Base-by-base conservation (phyloP, 2,329 filamentous ascomycete species). In the Pseudogymnoascus sp. region DNA sequence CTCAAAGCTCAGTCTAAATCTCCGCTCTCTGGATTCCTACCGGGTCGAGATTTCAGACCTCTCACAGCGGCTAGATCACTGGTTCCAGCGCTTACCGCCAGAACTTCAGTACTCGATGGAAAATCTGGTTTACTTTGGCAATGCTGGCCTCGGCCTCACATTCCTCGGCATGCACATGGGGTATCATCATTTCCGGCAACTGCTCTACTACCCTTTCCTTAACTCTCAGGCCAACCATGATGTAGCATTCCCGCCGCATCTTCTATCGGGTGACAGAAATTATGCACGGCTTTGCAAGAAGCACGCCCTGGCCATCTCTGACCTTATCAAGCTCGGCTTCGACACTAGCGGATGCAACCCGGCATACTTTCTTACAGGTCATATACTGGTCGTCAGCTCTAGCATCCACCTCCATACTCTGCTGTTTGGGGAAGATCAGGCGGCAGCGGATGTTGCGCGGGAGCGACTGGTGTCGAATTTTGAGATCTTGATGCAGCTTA, bases 201-300 rank as follows among this genome's bases (percentile, higher is more conserved):
- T 80, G n/a, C 74, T 81, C 3, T 79, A 76, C 68, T 80, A 78
- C 64, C 76, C 75, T 45, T 80, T 77, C 66, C 72, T 80, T 0
- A 73, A 75, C 60, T 68, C 71, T n/a, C 67, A 42, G 39, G 5
- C 39, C 39, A 12, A 42, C 16, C 39, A 21, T 16, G 39, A 42
- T 42, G 70, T 26, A 65, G 65, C 5, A 60, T 63, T 12, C 26
- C 16, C 18, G 16, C 16, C 39, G 12, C 39, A 21, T 60, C 42
- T 8, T 47, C 67, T 10, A 60, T 64, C 6, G 64, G 64, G 16
- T 65, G 51, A 51, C 65, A 47, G 57, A 75, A 76, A 62, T 72
- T 75, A 6, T 65, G 39, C 39, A 8, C 39, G 11, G 39, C 16
- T 42, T 62, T 68, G 1, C 74, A 78, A 62, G 74, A 77, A 0